These are phyloP conservation scores for Picochlorum sp. DNA, from an alignment of 139 green algal species.

Conservation along the genomic window DNA sequence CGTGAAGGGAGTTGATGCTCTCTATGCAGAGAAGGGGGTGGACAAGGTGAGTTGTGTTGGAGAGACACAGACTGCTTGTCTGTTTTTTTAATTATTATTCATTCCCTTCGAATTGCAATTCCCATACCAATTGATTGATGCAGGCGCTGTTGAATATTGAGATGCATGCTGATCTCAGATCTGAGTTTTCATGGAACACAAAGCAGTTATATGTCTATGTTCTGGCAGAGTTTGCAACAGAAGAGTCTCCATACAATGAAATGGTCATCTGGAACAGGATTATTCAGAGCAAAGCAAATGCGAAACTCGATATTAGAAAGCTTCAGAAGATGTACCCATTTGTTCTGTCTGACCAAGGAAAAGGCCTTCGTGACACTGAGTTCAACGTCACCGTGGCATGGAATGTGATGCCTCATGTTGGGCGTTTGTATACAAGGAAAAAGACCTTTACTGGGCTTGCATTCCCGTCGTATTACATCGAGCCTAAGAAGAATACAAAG, in stretches of 20 bases:
- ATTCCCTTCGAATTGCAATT: no score
- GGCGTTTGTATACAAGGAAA: constrained; percentile 15
- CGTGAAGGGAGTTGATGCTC: no score
- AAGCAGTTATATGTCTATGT: constrained; percentile 78
- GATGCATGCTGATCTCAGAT: constrained; percentile 56
- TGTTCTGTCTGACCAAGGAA: constrained; percentile 55
- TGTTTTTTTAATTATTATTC: background rate
- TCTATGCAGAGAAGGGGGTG: background rate
- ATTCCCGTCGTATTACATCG: constrained; percentile 21
- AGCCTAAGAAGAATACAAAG: background rate
- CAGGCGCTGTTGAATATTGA: constrained; percentile 56
- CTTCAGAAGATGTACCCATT: constrained; percentile 65
- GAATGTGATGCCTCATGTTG: constrained; percentile 77
- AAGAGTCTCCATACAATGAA: constrained; percentile 45
- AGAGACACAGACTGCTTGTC: no score
- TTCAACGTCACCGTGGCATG: constrained; percentile 74
- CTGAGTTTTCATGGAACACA: constrained; percentile 78
- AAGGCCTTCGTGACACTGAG: constrained; percentile 31
- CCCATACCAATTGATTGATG: background rate
- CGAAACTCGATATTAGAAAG: constrained; percentile 31
- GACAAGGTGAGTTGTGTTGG: background rate
- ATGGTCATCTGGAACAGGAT: constrained; percentile 77
- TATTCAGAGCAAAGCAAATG: constrained; percentile 43
- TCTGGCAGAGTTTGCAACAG: constrained; percentile 42
- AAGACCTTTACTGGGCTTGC: constrained; percentile 5